A percentile compares a stretch with the other conserved stretches of the same genome.
Conservation (phyloP, 805 yeast species). For the Ogataea henricii region DNA sequence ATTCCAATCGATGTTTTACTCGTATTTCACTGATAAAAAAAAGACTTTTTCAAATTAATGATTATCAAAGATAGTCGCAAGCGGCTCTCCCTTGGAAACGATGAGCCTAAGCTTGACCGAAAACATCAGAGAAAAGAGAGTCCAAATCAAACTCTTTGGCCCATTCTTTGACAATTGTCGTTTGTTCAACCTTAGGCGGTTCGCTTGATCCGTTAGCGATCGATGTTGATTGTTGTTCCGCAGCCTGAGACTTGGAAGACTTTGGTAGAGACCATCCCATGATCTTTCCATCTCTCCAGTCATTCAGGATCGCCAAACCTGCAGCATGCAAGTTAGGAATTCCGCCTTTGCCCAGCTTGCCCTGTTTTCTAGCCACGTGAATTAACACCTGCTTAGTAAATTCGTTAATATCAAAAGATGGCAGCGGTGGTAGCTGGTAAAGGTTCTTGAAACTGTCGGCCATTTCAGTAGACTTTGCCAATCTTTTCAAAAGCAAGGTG, state of each 20-base stretch:
- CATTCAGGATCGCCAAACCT: conserved; percentile 78
- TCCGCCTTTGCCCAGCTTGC: conserved; percentile 92
- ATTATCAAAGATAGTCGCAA: too few species aligned
- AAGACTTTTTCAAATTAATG: not conserved
- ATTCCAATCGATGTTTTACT: not conserved
- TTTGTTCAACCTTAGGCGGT: conserved; percentile 55
- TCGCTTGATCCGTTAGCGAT: conserved; percentile 40
- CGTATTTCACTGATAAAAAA: not conserved
- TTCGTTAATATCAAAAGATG: conserved; percentile 69
- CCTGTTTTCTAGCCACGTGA: conserved; percentile 89
- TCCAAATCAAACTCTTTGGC: conserved; percentile 92
- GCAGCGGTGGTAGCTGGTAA: conserved; percentile 80
- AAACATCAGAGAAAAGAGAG: conserved; percentile 59
- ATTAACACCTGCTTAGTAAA: conserved; percentile 85
- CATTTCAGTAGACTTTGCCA: conserved; percentile 74
- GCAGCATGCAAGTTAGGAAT: conserved; percentile 87
- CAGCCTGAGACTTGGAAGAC: conserved; percentile 37
- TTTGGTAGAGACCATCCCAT: conserved; percentile 86
- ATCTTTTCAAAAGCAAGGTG: conserved; percentile 69
- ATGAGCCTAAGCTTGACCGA: conserved; percentile 15
- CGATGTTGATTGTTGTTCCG: conserved; percentile 26
- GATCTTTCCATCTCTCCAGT: conserved; percentile 97
- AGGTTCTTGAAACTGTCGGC: conserved; percentile 71
- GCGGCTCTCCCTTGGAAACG: too few species aligned
- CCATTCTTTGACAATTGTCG: conserved; percentile 87